These are phyloP conservation scores for Harringtonia lauricola DNA, from an alignment of 2,329 filamentous ascomycete genomes.

Conservation along the genomic window DNA sequence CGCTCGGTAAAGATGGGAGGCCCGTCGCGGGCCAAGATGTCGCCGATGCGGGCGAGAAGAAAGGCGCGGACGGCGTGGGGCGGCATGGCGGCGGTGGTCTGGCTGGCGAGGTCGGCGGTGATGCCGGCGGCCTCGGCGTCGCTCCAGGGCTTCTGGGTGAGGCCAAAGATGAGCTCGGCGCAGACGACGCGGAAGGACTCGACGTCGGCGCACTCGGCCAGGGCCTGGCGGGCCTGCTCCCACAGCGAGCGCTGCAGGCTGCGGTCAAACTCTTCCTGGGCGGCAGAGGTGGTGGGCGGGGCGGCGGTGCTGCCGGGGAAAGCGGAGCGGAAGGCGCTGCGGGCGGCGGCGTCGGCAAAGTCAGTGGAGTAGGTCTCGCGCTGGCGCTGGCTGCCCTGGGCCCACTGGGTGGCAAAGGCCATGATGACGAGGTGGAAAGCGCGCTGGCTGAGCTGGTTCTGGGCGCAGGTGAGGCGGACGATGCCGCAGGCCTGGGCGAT, in stretches of 20 bases:
- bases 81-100: no score
- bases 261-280: constrained; percentile 25
- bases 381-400: constrained; percentile 22
- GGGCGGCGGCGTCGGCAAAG: constrained; percentile 1
- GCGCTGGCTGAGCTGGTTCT: constrained; percentile 31
- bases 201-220: constrained; percentile 23
- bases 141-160: constrained; percentile 24
- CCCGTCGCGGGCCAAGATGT: constrained; percentile 15
- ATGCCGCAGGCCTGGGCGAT: constrained; percentile 27
- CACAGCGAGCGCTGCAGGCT: constrained; percentile 25
- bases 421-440: constrained; percentile 38
- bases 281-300: no score
- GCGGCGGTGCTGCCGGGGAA: no score
- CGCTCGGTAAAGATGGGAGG: constrained; percentile 25
- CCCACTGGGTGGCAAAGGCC: constrained; percentile 42
- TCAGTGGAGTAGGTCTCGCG: constrained; percentile 11
- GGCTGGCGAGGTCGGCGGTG: no score
- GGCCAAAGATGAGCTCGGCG: constrained; percentile 25
- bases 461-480: constrained; percentile 25
- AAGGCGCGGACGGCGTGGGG: no score
- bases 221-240: constrained; percentile 24
- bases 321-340: neutral
- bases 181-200: constrained; percentile 26
- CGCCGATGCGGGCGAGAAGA: constrained; percentile 8
- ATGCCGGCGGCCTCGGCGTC: constrained; percentile 7